A percentile compares a stretch with the other conserved stretches of the same genome.
These are phyloP conservation scores for Elaeis guineensis DNA, from an alignment of 176 grass and related monocot species.

Conservation along the genomic window DNA sequence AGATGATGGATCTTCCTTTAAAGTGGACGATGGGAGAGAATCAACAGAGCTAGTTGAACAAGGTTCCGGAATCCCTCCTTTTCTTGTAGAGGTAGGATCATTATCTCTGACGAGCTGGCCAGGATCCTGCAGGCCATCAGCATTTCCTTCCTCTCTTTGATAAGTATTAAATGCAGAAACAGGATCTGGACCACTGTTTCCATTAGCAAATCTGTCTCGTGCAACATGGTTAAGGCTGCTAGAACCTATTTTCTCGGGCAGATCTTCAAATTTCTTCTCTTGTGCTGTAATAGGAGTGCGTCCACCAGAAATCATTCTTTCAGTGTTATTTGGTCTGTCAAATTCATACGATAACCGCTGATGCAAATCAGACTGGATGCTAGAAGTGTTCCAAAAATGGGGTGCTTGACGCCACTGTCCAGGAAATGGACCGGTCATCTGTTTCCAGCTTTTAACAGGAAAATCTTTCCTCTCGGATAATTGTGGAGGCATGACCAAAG, in stretches of 20 bases:
- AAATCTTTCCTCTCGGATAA: conserved; percentile 54
- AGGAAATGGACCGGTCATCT: conserved; percentile 56
- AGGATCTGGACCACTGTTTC: conserved; percentile 48
- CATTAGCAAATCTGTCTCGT: conserved; percentile 72
- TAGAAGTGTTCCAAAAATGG: conserved; percentile 59
- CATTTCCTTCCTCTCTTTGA: conserved; percentile 66
- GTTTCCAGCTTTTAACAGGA: conserved; percentile 63
- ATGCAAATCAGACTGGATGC: conserved; percentile 72
- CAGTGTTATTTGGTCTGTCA: conserved; percentile 70
- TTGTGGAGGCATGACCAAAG: conserved; percentile 41
- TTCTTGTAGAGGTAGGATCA: conserved; percentile 50
- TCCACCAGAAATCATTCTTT: conserved; percentile 65
- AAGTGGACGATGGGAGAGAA: conserved; percentile 28
- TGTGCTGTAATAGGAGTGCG: conserved; percentile 66
- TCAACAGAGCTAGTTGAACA: conserved; percentile 18
- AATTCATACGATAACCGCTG: conserved; percentile 94
- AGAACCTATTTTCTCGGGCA: conserved; percentile 58
- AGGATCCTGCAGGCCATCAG: conserved; percentile 41
- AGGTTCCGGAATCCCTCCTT: conserved; percentile 41
- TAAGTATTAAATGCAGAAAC: conserved; percentile 47
- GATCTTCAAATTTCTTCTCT: conserved; percentile 91
- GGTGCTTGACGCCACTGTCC: conserved; percentile 81
- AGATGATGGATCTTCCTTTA: conserved; percentile 41
- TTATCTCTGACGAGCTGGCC: conserved; percentile 44
- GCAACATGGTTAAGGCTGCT: conserved; percentile 43